phyloP scores from a whole-genome alignment of 179 eudicot genomes.

The Beta lomatogona region DNA sequence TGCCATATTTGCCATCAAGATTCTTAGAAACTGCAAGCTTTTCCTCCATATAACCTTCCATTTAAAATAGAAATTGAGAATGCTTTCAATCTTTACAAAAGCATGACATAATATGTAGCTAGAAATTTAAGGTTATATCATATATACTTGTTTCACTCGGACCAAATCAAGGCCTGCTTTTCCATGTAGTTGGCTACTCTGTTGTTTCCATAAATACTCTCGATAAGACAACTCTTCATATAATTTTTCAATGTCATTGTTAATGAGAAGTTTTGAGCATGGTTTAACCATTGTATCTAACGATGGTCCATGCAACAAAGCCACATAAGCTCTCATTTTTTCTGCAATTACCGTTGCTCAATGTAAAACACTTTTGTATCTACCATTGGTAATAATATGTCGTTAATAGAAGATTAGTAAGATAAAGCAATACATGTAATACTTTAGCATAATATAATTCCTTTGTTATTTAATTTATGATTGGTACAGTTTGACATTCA shows the following conservation, averaged over 20 bases:
- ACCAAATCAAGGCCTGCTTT: not conserved
- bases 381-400: not conserved
- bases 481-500: not conserved
- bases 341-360: conserved; percentile 41
- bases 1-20: not conserved
- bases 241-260: not conserved
- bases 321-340: conserved; percentile 32
- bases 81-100: no score
- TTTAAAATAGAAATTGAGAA: no score
- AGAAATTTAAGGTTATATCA: no score
- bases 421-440: not conserved
- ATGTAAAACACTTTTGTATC: conserved; percentile 23
- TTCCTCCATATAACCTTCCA: not conserved
- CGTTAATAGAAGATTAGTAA: not conserved
- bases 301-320: conserved; percentile 31
- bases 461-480: not conserved
- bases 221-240: not conserved
- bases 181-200: not conserved
- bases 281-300: conserved; percentile 20
- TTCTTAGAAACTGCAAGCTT: not conserved
- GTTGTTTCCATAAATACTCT: not conserved
- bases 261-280: not conserved
- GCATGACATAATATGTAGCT: not conserved
- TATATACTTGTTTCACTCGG: no score
- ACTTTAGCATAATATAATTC: not conserved